Percentiles rank a stretch among this genome's conserved stretches.
Evolutionary conservation across 352 stramenopile species (phyloP).

Genomic region (Thraustochytrium striatum): DNA sequence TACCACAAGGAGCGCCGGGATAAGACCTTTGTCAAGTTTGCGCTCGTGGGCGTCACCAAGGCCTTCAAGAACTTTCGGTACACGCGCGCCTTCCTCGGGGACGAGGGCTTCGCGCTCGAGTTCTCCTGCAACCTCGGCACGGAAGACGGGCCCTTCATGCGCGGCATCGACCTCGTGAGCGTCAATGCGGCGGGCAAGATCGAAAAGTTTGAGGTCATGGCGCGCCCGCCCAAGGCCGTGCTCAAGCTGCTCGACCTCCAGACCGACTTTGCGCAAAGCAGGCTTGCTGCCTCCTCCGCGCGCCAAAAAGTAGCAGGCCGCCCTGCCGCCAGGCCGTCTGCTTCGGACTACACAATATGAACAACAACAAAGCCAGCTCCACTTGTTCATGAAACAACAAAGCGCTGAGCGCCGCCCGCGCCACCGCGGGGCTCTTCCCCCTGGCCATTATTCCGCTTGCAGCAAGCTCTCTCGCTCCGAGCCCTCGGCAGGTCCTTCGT

Average conservation of each 20-base stretch:
- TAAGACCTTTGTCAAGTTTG: conserved; percentile 46
- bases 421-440: too few species aligned
- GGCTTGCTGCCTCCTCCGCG: conserved; percentile 7
- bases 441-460: too few species aligned
- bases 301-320: conserved; percentile 24
- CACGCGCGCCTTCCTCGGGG: conserved; percentile 32
- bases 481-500: too few species aligned
- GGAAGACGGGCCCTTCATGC: conserved; percentile 24
- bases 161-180: conserved; percentile 41
- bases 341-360: too few species aligned
- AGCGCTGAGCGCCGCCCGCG: too few species aligned
- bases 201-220: conserved; percentile 36
- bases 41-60: conserved; percentile 46
- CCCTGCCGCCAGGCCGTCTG: too few species aligned
- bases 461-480: too few species aligned
- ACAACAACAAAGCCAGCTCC: too few species aligned
- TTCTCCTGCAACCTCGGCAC: conserved; percentile 37
- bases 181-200: conserved; percentile 31
- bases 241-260: conserved; percentile 46
- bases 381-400: too few species aligned
- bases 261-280: conserved; percentile 42
- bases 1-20: conserved; percentile 36
- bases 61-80: conserved; percentile 50
- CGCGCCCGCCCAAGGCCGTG: conserved; percentile 38
- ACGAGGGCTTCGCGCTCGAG: conserved; percentile 43